Percentiles rank a stretch among this genome's conserved stretches.
These are phyloP conservation scores for Colletotrichum ledebouriae DNA, from an alignment of 2,329 filamentous ascomycete genomes.

Conservation along the genomic window DNA sequence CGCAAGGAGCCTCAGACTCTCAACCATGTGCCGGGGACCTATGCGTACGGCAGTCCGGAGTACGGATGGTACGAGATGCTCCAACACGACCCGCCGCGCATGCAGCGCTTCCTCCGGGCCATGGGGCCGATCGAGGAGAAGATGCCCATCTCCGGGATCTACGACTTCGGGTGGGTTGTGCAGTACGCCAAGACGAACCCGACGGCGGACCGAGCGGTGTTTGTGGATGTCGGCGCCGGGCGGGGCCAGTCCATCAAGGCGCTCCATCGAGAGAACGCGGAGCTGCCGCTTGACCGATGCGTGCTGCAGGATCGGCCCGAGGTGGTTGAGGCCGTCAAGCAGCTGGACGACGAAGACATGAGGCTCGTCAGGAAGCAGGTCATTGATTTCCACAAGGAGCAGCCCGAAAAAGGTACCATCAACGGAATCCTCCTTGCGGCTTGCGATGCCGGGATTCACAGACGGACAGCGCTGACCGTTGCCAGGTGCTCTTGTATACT, in stretches of 20 bases:
- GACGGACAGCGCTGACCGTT: background rate
- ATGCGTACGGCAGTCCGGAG: conserved; percentile 48
- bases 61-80: conserved; percentile 52
- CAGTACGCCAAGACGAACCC: conserved; percentile 14
- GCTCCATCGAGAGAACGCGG: conserved; percentile 46
- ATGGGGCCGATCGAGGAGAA: conserved; percentile 49
- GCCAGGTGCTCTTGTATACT: conserved; percentile 53
- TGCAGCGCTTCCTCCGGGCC: conserved; percentile 48
- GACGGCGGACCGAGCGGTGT: conserved; percentile 41
- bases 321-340: conserved; percentile 48
- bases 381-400: conserved; percentile 50
- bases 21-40: conserved; percentile 48
- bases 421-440: background rate
- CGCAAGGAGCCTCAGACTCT: conserved; percentile 49
- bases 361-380: conserved; percentile 30
- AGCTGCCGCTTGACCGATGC: conserved; percentile 47
- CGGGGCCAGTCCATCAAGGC: conserved; percentile 47
- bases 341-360: conserved; percentile 43
- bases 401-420: conserved; percentile 42
- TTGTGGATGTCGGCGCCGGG: conserved; percentile 54
- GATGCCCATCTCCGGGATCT: conserved; percentile 48
- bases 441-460: background rate
- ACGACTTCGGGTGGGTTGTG: conserved; percentile 51
- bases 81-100: conserved; percentile 45
- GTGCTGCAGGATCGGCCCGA: conserved; percentile 50